phyloP scores from a whole-genome alignment of 73 alveolate species.

The Uronychia setigera region DNA sequence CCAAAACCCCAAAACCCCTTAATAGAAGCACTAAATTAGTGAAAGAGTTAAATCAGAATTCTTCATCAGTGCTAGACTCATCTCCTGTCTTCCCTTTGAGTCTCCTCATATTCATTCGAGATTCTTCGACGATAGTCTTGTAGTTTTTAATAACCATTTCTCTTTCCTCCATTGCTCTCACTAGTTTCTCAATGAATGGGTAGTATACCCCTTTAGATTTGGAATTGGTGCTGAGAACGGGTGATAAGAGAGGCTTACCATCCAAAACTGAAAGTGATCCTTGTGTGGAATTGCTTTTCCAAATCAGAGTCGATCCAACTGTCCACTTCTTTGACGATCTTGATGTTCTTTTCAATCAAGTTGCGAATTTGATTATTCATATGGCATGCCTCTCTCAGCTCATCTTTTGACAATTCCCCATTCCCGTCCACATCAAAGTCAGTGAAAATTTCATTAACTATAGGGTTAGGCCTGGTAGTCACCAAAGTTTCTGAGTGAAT shows the following conservation, averaged over 20 bases:
- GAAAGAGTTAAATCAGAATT: slow-evolving; percentile 10
- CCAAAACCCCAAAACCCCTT: no score
- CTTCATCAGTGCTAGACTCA: slow-evolving; percentile 36
- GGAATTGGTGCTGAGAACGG: slow-evolving; percentile 43
- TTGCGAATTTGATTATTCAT: slow-evolving; percentile 47
- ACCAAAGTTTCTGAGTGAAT: slow-evolving; percentile 60
- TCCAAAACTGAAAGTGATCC: slow-evolving; percentile 62
- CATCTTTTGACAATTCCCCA: slow-evolving; percentile 77
- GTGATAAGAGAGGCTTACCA: slow-evolving; percentile 27
- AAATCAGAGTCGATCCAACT: slow-evolving; percentile 76
- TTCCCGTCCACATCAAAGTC: slow-evolving; percentile 83
- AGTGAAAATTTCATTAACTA: slow-evolving; percentile 60
- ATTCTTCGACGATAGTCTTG: slow-evolving; percentile 5
- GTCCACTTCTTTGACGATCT: slow-evolving; percentile 62
- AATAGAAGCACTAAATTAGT: no score
- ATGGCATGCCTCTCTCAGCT: slow-evolving; percentile 69
- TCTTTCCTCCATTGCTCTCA: slow-evolving; percentile 59
- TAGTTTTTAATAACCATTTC: slow-evolving; percentile 41
- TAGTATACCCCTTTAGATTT: slow-evolving; percentile 60
- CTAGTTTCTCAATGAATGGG: slow-evolving; percentile 58
- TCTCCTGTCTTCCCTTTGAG: slow-evolving; percentile 21
- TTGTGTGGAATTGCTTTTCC: slow-evolving; percentile 61
- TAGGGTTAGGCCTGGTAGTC: background rate
- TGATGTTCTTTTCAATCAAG: slow-evolving; percentile 69
- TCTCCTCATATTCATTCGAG: slow-evolving; percentile 31